Conservation (phyloP, 371 early-diverging fungal genomes). For the Mucor indicus region DNA sequence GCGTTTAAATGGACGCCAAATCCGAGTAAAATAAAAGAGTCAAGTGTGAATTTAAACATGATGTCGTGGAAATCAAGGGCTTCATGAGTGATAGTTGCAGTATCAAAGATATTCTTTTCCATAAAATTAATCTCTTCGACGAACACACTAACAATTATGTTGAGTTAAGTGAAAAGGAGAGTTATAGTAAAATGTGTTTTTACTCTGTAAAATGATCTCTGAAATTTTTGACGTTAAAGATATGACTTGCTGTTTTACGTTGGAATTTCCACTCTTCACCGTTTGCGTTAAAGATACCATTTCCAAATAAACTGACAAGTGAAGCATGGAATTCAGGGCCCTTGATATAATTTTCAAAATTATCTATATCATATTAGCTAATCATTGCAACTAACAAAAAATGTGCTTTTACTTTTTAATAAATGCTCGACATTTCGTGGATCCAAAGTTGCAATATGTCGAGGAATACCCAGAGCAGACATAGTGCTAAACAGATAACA, state of each 20-base stretch:
- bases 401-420: conserved; percentile 19
- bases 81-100: conserved; percentile 21
- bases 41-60: conserved; percentile 58
- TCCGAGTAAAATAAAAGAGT: conserved; percentile 55
- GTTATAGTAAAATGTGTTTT: no score
- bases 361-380: conserved; percentile 8
- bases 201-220: conserved; percentile 49
- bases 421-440: conserved; percentile 31
- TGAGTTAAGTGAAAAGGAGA: no score
- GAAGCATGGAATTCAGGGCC: conserved; percentile 25
- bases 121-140: conserved; percentile 27
- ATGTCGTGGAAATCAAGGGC: conserved; percentile 57
- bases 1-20: conserved; percentile 47
- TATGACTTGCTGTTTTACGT: conserved; percentile 45
- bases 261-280: conserved; percentile 43
- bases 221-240: conserved; percentile 54
- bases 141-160: conserved; percentile 37
- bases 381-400: neutral
- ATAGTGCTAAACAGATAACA: conserved; percentile 12
- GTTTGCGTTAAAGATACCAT: conserved; percentile 42
- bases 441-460: conserved; percentile 18
- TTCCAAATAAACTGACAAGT: conserved; percentile 24
- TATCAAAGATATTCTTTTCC: conserved; percentile 27
- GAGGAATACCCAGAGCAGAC: conserved; percentile 24
- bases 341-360: conserved; percentile 32